Base-by-base conservation (phyloP, 148 eudicot species). In the Arbutus unedo region DNA sequence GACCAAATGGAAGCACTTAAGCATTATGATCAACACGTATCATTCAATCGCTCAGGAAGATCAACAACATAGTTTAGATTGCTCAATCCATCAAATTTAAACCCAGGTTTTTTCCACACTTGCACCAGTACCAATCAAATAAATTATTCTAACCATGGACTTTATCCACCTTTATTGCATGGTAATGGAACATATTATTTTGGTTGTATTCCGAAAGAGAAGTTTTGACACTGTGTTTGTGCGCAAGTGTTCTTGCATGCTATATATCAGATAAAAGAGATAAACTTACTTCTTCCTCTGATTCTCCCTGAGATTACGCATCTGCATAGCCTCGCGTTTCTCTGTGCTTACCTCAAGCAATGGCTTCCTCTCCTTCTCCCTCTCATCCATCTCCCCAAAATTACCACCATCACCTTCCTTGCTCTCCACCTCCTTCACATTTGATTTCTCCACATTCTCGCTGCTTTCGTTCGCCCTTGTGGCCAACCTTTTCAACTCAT, bases 401-500 rank as follows among this genome's bases (percentile, higher is more conserved):
- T 74, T 77, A 44, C 74, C 78, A 51, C 84, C 77, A 78, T 9
- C 7, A 62, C 78, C 18, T 18, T 74, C 79, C 79, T 83, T n/a
- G 16, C 5, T 48, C 43, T 67, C 74, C 10, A 2, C 10, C 49
- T 60, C 82, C 71, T 83, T 81, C 13, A 31, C 67, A 60, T 55
- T 48, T 70, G 67, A 50, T 62, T 73, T 74, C 25, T 85, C 88
- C 49, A 50, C 82, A 77, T 78, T 60, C 44, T 90, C 93, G 50
- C 76, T 82, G 50, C 76, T 82, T 44, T 88, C 92, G 74, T 88
- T 90, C 8, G 84, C 81, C 86, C 88, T 88, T 5, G 66, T 84
- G 0, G 96, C 90, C 90, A 94, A 76, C 72, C 87, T 90, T 91
- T 93, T 95, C 83, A 95, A 80, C 80, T 95, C 98, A 11, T 74